Evolutionary conservation across 768 basidiomycete species (phyloP).

Genomic region (Mycena belliarum): DNA sequence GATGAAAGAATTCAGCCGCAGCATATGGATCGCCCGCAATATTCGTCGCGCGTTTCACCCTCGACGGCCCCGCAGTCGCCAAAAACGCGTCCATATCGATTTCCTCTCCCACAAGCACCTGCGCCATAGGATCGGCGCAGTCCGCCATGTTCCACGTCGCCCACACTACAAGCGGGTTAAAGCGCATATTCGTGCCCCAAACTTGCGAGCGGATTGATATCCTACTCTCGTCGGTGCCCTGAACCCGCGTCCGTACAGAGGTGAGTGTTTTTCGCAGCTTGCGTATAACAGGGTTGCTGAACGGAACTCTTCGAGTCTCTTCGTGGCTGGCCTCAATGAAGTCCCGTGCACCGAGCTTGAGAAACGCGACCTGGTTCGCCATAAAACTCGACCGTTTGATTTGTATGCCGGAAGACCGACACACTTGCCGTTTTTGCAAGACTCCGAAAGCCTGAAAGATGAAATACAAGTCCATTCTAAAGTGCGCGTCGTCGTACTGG

Average conservation of each 20-base stretch:
- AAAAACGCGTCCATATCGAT: constrained; percentile 45
- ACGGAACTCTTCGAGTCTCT: constrained; percentile 24
- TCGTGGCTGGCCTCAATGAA: constrained; percentile 34
- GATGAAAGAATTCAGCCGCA: constrained; percentile 42
- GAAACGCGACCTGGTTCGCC: constrained; percentile 22
- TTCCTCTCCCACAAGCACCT: constrained; percentile 42
- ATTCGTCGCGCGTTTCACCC: constrained; percentile 19
- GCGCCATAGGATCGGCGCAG: constrained; percentile 43
- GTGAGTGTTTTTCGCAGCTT: constrained; percentile 28
- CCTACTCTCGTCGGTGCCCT: constrained; percentile 35
- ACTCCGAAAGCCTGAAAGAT: constrained; percentile 33
- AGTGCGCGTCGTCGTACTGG: constrained; percentile 30
- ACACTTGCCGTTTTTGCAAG: constrained; percentile 29
- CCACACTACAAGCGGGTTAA: constrained; percentile 39
- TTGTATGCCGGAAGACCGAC: constrained; percentile 31
- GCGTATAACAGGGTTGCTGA: constrained; percentile 30
- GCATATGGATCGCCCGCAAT: constrained; percentile 43
- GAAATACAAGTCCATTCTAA: constrained; percentile 30
- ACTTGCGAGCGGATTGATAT: constrained; percentile 31
- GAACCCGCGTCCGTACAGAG: constrained; percentile 25
- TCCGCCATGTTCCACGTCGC: constrained; percentile 45
- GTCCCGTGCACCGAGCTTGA: constrained; percentile 28
- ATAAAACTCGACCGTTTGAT: constrained; percentile 29
- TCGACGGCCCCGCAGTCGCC: constrained; percentile 25
- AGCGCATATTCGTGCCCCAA: constrained; percentile 34